Evolutionary conservation across 371 early-diverging fungal species (phyloP).

Genomic region (Choanephora cucurbitarum): DNA sequence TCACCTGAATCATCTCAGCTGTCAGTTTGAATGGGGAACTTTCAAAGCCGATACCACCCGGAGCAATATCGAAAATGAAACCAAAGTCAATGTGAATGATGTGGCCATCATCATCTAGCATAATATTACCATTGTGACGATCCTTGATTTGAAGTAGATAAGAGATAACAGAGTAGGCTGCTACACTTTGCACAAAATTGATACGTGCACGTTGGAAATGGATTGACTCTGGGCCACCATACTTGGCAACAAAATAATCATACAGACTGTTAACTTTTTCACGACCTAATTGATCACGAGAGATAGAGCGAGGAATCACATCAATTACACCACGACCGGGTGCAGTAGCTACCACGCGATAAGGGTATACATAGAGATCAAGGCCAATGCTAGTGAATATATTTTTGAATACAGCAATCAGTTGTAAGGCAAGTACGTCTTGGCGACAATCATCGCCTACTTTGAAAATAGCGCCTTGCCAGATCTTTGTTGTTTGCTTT

Average conservation of each 20-base stretch:
- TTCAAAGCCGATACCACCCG: slow-evolving; percentile 98
- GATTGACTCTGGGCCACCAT: slow-evolving; percentile 91
- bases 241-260: slow-evolving; percentile 95
- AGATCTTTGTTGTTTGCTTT: slow-evolving; percentile 46
- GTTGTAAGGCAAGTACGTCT: slow-evolving; percentile 97
- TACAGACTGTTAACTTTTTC: slow-evolving; percentile 97
- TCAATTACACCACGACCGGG: slow-evolving; percentile 99
- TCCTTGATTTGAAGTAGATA: slow-evolving; percentile 98
- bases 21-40: slow-evolving; percentile 99
- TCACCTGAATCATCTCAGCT: slow-evolving; percentile 95
- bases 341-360: slow-evolving; percentile 97
- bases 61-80: slow-evolving; percentile 98
- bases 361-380: slow-evolving; percentile 97
- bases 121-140: slow-evolving; percentile 99
- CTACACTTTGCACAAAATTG: slow-evolving; percentile 96
- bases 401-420: slow-evolving; percentile 97
- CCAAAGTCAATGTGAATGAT: slow-evolving; percentile 99
- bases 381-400: slow-evolving; percentile 92
- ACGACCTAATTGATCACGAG: slow-evolving; percentile 97
- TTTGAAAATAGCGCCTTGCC: slow-evolving; percentile 97
- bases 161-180: slow-evolving; percentile 96
- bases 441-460: slow-evolving; percentile 99
- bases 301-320: slow-evolving; percentile 98
- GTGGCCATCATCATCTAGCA: slow-evolving; percentile 98
- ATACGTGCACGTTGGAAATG: slow-evolving; percentile 90